Conservation (phyloP, 1,284 basidiomycete genomes). For the Leccinum olivaceoglutinosum region DNA sequence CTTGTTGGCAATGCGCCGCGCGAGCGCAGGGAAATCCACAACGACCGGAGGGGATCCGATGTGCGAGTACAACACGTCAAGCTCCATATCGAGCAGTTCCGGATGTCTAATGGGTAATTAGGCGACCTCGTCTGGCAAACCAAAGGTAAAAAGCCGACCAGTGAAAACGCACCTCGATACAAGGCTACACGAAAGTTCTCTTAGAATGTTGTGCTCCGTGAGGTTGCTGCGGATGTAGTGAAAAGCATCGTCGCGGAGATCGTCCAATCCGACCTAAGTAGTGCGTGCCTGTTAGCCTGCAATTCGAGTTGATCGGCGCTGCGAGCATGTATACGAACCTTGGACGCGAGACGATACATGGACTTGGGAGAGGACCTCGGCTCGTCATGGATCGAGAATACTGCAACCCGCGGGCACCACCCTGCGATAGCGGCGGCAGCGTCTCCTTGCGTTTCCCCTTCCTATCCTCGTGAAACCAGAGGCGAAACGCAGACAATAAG, state of each 20-base stretch:
- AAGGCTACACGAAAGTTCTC: not conserved
- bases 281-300: not conserved
- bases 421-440: conserved; percentile 27
- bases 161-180: not conserved
- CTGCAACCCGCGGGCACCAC: conserved; percentile 17
- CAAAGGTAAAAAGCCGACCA: not conserved
- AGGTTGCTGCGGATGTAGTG: not conserved
- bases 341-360: not conserved
- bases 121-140: not conserved
- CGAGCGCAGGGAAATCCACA: not conserved
- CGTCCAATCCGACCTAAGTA: not conserved
- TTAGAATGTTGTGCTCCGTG: not conserved
- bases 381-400: conserved; percentile 24
- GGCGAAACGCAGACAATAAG: conserved; percentile 63
- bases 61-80: not conserved
- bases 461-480: conserved; percentile 78
- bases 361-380: not conserved
- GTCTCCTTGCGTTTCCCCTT: conserved; percentile 69
- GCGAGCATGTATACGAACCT: not conserved
- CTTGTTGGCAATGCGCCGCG: not conserved
- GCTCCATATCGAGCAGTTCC: not conserved
- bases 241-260: not conserved
- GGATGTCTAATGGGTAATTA: not conserved
- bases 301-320: not conserved
- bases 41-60: not conserved